A percentile compares a stretch with the other conserved stretches of the same genome.
phyloP scores from a whole-genome alignment of 2,329 filamentous ascomycete species.

The Apiospora rasikravindrae region DNA sequence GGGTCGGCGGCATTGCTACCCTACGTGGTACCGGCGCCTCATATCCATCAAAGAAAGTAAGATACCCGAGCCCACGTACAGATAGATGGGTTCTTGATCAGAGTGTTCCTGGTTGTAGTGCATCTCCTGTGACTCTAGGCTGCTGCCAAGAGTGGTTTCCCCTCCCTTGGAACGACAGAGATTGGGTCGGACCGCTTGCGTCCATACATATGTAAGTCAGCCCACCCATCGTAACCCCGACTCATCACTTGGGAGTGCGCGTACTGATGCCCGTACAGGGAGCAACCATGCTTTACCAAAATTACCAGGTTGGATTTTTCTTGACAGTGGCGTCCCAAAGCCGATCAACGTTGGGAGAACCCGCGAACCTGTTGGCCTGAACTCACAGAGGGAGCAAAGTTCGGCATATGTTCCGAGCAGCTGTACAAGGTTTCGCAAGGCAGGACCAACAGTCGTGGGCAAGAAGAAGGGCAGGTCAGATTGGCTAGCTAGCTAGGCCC shows the following conservation, averaged over 20 bases:
- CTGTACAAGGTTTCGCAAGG: not conserved
- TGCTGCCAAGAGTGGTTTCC: not conserved
- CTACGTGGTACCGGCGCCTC: not conserved
- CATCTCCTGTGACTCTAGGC: not conserved
- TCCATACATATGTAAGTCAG: conserved; percentile 6
- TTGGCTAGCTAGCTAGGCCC: not conserved
- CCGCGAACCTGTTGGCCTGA: conserved; percentile 3
- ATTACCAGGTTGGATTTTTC: not conserved
- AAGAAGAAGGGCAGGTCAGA: not conserved
- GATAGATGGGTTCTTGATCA: not conserved
- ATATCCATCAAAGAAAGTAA: not conserved
- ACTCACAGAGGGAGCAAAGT: not conserved
- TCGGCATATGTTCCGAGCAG: conserved; percentile 1
- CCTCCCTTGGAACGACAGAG: not conserved
- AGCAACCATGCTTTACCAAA: not conserved
- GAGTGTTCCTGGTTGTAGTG: not conserved
- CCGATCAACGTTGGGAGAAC: conserved; percentile 9
- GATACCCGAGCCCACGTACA: not conserved
- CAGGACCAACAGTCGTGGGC: not conserved
- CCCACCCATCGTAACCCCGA: not conserved
- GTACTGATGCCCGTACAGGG: not conserved
- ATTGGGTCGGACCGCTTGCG: not conserved
- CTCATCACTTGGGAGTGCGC: not conserved
- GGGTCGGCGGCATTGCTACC: conserved; percentile 3
- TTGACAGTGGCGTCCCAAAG: not conserved